Base-by-base conservation (phyloP, 805 yeast species). In the Soucietia sequanensis region DNA sequence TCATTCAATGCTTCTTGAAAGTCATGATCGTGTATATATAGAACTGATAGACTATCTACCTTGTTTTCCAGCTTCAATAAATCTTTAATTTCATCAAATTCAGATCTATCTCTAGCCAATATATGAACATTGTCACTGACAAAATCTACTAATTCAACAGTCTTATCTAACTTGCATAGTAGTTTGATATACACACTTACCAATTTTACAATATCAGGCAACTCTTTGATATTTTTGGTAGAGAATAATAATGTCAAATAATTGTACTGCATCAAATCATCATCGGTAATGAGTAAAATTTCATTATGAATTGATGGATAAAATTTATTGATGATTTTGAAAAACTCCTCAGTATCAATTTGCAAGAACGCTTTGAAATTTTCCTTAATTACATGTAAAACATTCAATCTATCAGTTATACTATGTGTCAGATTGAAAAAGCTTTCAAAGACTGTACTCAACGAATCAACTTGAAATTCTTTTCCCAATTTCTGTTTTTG, bases 261-360 rank as follows among this genome's bases (percentile, higher is more conserved):
- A 41, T 2, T 44, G 31, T 1, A 70, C 23, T 54, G 53, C 9
- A 58, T 18, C 6, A 22, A 12, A 0, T 27, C 35, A 29, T 56
- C 62, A 8, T 55, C 33, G n/a, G n/a, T n/a, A 16, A 65, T 41
- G 2, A 47, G 36, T 23, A 76, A 45, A 1, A 68, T 56, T 31
- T 60, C 56, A 1, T 38, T 30, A 45, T 76, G 77, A 23, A 78
- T 39, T 1, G 44, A 38, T 0, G 76, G 75, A 31, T 58, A 48
- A 42, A 63, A 54, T 11, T 46, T 47, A 10, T 62, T 48, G 8
- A 78, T 52, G 4, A 70, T 37, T 3, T 33, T 35, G 4, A 70
- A 68, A 48, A 76, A 57, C 6, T 53, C 58, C 1, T 35, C 39
- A 1, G 65, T 48, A 41, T 72, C 68, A 4, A 54, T 49, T 1